Evolutionary conservation across 345 rosid species (phyloP).

Genomic region (Cardiospermum halicacabum): DNA sequence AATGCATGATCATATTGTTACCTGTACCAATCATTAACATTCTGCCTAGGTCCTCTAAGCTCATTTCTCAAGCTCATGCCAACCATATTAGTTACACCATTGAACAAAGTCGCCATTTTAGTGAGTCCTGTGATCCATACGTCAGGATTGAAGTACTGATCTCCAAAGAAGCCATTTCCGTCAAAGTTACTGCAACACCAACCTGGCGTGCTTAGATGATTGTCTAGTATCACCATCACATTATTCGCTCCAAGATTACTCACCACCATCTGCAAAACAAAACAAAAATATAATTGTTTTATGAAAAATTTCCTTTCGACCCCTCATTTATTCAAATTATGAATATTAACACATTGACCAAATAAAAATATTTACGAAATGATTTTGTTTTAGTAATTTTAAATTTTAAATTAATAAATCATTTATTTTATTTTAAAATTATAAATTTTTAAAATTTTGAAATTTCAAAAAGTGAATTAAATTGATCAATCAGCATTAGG

Average conservation of each 20-base stretch:
- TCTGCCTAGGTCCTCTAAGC: conserved; percentile 83
- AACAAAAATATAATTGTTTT: too few species aligned
- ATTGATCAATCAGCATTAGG: too few species aligned
- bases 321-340: too few species aligned
- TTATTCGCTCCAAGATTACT: conserved; percentile 57
- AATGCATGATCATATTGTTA: conserved; percentile 13
- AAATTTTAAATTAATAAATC: too few species aligned
- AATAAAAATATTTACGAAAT: too few species aligned
- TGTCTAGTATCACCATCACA: conserved; percentile 88
- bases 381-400: too few species aligned
- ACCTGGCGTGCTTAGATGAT: conserved; percentile 86
- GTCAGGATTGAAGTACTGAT: conserved; percentile 64
- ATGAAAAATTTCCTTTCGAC: too few species aligned
- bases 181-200: conserved; percentile 83
- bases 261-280: conserved; percentile 79
- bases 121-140: conserved; percentile 64
- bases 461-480: too few species aligned
- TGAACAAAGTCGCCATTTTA: conserved; percentile 63
- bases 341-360: too few species aligned
- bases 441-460: too few species aligned
- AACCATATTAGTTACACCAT: conserved; percentile 56
- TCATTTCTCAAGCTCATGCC: conserved; percentile 98
- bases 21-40: conserved; percentile 81
- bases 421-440: too few species aligned
- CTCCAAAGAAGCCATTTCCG: conserved; percentile 97